Conservation (phyloP, 805 yeast species). For the Debaryomyces tyrocola region DNA sequence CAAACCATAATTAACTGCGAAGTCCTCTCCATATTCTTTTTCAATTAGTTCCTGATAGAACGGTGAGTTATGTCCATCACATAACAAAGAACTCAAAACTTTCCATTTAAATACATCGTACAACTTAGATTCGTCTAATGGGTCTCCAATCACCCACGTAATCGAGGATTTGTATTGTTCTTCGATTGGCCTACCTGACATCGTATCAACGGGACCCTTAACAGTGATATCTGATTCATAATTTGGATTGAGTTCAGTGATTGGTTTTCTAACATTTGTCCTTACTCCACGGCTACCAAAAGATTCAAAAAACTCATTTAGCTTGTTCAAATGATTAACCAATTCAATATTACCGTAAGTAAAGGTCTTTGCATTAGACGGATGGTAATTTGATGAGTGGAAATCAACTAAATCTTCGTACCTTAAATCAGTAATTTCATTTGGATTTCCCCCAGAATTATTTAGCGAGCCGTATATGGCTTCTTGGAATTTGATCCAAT, state of each 20-base stretch:
- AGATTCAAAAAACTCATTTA: slow-evolving; percentile 48
- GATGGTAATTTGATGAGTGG: slow-evolving; percentile 79
- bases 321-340: slow-evolving; percentile 53
- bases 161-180: slow-evolving; percentile 78
- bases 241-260: slow-evolving; percentile 35
- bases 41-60: slow-evolving; percentile 86
- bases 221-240: slow-evolving; percentile 18
- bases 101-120: slow-evolving; percentile 74
- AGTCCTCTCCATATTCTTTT: slow-evolving; percentile 80
- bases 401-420: slow-evolving; percentile 78
- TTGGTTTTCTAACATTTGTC: slow-evolving; percentile 45
- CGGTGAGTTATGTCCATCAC: slow-evolving; percentile 92
- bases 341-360: slow-evolving; percentile 84
- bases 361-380: slow-evolving; percentile 82
- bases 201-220: slow-evolving; percentile 74
- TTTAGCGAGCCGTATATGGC: slow-evolving; percentile 79
- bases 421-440: slow-evolving; percentile 66
- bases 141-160: slow-evolving; percentile 85
- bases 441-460: slow-evolving; percentile 95
- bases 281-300: slow-evolving; percentile 52
- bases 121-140: slow-evolving; percentile 49
- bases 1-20: slow-evolving; percentile 81
- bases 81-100: slow-evolving; percentile 65
- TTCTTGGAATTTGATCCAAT: slow-evolving; percentile 81
- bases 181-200: slow-evolving; percentile 55